These are phyloP conservation scores for Talaromyces wortmannii DNA, from an alignment of 495 filamentous ascomycete species.

Conservation along the genomic window DNA sequence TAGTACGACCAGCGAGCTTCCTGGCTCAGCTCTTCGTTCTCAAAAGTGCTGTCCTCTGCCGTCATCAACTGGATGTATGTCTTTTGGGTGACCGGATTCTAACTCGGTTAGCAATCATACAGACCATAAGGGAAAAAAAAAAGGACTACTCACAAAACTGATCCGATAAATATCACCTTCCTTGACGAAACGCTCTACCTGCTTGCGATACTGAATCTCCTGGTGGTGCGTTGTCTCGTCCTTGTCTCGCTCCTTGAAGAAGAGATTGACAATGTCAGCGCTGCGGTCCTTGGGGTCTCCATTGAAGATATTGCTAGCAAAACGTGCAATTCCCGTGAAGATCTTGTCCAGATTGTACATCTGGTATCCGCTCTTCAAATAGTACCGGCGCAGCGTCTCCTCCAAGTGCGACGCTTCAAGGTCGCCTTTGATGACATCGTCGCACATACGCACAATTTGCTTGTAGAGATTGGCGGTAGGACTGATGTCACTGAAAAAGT, in stretches of 20 bases:
- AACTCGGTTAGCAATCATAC: constrained; percentile 6
- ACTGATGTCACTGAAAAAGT: constrained; percentile 68
- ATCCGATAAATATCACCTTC: constrained; percentile 87
- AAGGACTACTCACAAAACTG: constrained; percentile 61
- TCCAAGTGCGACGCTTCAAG: constrained; percentile 76
- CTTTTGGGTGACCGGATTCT: constrained; percentile 52
- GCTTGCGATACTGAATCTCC: constrained; percentile 80
- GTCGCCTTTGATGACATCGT: constrained; percentile 64
- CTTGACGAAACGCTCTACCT: constrained; percentile 78
- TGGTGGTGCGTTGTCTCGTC: constrained; percentile 76
- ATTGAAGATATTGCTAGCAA: constrained; percentile 65
- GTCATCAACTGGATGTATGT: constrained; percentile 65
- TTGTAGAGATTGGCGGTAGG: constrained; percentile 60
- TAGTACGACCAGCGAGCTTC: constrained; percentile 84
- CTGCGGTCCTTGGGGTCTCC: constrained; percentile 87
- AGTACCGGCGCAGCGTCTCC: constrained; percentile 82
- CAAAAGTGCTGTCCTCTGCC: constrained; percentile 74
- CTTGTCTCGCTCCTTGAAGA: constrained; percentile 71
- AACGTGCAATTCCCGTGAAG: constrained; percentile 66
- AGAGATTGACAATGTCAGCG: constrained; percentile 73
- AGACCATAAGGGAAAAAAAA: not conserved
- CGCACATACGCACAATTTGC: constrained; percentile 62
- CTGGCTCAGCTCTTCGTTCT: constrained; percentile 48
- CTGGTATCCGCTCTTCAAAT: constrained; percentile 81
- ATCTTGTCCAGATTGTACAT: constrained; percentile 87